These are phyloP conservation scores for Hypoxylon sp. DNA, from an alignment of 2,329 filamentous ascomycete species.

Conservation along the genomic window DNA sequence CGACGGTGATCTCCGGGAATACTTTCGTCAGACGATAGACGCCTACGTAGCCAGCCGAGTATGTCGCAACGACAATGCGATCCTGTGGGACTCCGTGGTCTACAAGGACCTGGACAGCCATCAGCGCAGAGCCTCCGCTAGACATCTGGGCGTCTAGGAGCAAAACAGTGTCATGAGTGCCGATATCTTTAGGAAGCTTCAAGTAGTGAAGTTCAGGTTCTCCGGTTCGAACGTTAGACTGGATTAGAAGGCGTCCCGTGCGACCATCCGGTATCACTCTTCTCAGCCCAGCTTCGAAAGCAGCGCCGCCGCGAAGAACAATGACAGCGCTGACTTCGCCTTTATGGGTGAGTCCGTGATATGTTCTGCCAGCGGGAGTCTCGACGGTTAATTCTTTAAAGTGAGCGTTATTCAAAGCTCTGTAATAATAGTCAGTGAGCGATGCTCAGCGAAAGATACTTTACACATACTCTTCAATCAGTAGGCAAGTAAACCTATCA, in stretches of 20 bases:
- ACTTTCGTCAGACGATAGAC: constrained; percentile 88
- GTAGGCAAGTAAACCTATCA: constrained; percentile 85
- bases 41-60: constrained; percentile 87
- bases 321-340: constrained; percentile 89
- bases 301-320: constrained; percentile 88
- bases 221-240: constrained; percentile 86
- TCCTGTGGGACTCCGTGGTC: constrained; percentile 91
- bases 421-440: constrained; percentile 54
- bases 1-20: constrained; percentile 88
- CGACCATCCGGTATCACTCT: constrained; percentile 94
- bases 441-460: not conserved
- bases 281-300: constrained; percentile 88
- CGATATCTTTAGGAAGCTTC: constrained; percentile 81
- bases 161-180: constrained; percentile 83
- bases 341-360: constrained; percentile 78
- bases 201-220: constrained; percentile 95
- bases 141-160: constrained; percentile 96
- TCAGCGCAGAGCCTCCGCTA: constrained; percentile 85
- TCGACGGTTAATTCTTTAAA: constrained; percentile 75
- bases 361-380: constrained; percentile 79
- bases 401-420: constrained; percentile 81
- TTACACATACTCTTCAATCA: constrained; percentile 79
- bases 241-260: constrained; percentile 90
- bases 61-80: constrained; percentile 92
- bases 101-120: constrained; percentile 96